A percentile compares a stretch with the other conserved stretches of the same genome.
These are phyloP conservation scores for Calonectria hongkongensis DNA, from an alignment of 2,329 filamentous ascomycete genomes.

Conservation along the genomic window DNA sequence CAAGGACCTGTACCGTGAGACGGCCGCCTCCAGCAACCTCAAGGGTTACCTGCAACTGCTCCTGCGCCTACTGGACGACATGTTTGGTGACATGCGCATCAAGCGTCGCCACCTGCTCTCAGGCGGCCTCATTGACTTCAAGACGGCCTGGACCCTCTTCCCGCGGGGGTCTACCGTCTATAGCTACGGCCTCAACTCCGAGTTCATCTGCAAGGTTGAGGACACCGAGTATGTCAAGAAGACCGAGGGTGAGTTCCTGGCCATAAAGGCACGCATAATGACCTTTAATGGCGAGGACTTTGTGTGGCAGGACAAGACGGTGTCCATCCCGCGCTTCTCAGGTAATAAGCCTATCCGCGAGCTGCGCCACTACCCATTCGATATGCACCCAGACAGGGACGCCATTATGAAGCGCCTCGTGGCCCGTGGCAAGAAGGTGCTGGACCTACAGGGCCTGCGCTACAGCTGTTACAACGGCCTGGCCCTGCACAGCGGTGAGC, in stretches of 20 bases:
- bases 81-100: conserved; percentile 63
- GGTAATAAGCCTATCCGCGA: conserved; percentile 65
- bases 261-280: conserved; percentile 59
- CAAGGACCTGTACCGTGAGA: conserved; percentile 55
- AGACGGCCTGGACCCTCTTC: conserved; percentile 67
- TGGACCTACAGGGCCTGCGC: conserved; percentile 64
- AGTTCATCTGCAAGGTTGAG: conserved; percentile 64
- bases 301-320: conserved; percentile 60
- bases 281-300: conserved; percentile 64
- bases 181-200: conserved; percentile 62
- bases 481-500: conserved; percentile 55
- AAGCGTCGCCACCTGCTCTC: conserved; percentile 61
- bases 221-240: conserved; percentile 56
- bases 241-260: conserved; percentile 42
- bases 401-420: conserved; percentile 56
- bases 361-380: conserved; percentile 62
- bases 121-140: conserved; percentile 63
- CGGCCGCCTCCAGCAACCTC: conserved; percentile 54
- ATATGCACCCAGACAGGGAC: conserved; percentile 57
- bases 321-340: conserved; percentile 58
- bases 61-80: conserved; percentile 63
- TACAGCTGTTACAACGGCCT: conserved; percentile 66
- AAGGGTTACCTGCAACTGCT: conserved; percentile 64
- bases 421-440: conserved; percentile 61
- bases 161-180: conserved; percentile 63